Percentiles rank a stretch among this genome's conserved stretches.
Conservation (phyloP, 2,329 filamentous ascomycete species). For the Ophiostoma australiae region DNA sequence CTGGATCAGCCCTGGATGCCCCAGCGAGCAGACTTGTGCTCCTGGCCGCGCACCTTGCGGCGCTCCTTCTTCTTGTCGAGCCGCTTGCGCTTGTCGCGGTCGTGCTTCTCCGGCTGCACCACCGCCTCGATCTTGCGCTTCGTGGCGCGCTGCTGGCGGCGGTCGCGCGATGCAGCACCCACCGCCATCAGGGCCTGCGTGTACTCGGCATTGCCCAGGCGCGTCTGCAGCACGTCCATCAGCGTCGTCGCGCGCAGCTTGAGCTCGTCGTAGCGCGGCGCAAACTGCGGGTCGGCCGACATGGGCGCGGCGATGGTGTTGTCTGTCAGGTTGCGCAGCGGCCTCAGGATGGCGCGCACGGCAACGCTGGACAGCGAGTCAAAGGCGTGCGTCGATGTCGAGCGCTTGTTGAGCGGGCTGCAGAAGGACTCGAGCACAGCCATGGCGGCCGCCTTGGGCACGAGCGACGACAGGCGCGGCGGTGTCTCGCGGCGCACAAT, state of each 20-base stretch:
- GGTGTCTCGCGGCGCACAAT: slow-evolving; percentile 72
- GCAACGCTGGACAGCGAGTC: slow-evolving; percentile 40
- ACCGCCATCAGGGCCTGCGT: slow-evolving; percentile 68
- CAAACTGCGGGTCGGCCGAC: slow-evolving; percentile 66
- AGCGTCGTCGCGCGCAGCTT: slow-evolving; percentile 68
- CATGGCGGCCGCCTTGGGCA: slow-evolving; percentile 71
- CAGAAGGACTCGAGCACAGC: slow-evolving; percentile 67
- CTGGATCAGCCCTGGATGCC: slow-evolving; percentile 51
- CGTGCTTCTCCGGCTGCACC: slow-evolving; percentile 71
- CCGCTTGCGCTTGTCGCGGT: slow-evolving; percentile 74
- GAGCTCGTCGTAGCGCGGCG: slow-evolving; percentile 63
- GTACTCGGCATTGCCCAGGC: slow-evolving; percentile 75
- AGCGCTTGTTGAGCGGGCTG: slow-evolving; percentile 43
- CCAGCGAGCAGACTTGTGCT: slow-evolving; percentile 66
- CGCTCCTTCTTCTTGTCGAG: slow-evolving; percentile 78
- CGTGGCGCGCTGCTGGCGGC: slow-evolving; percentile 66
- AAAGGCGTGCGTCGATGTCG: slow-evolving; percentile 47
- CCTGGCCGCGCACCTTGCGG: slow-evolving; percentile 70
- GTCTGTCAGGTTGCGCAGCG: slow-evolving; percentile 79
- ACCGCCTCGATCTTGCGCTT: slow-evolving; percentile 92
- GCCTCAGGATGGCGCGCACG: slow-evolving; percentile 55
- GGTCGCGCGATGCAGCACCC: slow-evolving; percentile 64
- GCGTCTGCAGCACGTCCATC: slow-evolving; percentile 77
- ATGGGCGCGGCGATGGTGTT: slow-evolving; percentile 66
- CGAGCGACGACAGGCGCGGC: slow-evolving; percentile 58